These are phyloP conservation scores for Ophiostoma novo-ulmi DNA, from an alignment of 2,329 filamentous ascomycete genomes.

Conservation along the genomic window DNA sequence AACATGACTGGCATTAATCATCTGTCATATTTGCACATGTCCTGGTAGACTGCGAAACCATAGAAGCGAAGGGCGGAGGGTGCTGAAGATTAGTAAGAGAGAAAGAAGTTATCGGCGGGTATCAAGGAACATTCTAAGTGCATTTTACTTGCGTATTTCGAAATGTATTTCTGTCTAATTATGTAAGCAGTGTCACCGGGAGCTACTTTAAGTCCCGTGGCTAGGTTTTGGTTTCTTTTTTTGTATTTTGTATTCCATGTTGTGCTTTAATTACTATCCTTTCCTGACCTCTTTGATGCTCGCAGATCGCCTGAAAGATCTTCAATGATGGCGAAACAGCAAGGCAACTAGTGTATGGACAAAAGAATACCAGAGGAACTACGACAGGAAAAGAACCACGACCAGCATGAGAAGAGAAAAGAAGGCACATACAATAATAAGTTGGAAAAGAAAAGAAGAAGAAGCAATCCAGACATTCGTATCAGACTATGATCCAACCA, in stretches of 20 bases:
- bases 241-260: background rate
- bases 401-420: too few relatives aligned
- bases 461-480: background rate
- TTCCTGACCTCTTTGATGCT: background rate
- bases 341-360: background rate
- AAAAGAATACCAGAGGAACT: background rate
- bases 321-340: background rate
- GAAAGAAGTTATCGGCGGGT: background rate
- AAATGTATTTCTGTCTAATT: background rate
- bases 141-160: too few relatives aligned
- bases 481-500: background rate
- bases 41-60: background rate
- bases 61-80: constrained; percentile 1
- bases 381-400: too few relatives aligned
- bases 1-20: background rate
- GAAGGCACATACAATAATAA: too few relatives aligned
- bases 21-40: background rate
- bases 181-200: background rate
- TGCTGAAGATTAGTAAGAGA: background rate
- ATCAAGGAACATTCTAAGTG: too few relatives aligned
- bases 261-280: too few relatives aligned
- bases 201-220: background rate
- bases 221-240: background rate
- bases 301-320: background rate
- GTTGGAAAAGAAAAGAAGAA: background rate